A percentile compares a stretch with the other conserved stretches of the same genome.
Evolutionary conservation across 352 stramenopile species (phyloP).

Genomic region (Phytophthora parvispora): DNA sequence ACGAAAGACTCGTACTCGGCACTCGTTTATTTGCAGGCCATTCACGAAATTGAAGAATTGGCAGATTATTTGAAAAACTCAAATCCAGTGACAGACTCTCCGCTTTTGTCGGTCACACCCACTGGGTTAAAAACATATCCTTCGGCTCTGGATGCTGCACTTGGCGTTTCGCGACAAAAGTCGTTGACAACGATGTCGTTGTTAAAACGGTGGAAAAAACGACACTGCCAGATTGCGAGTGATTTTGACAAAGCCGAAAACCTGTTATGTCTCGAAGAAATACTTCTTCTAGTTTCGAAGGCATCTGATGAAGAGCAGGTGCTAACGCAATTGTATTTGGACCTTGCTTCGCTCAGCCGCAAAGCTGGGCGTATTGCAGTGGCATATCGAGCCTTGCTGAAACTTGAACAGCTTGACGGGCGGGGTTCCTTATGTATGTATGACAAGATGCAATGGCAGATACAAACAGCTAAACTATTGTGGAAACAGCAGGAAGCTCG

Average conservation of each 20-base stretch:
- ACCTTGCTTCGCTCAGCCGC: slow-evolving; percentile 62
- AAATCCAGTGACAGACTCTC: neutral
- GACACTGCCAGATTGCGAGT: slow-evolving; percentile 49
- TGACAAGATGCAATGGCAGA: slow-evolving; percentile 68
- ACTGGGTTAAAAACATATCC: slow-evolving; percentile 22
- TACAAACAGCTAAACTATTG: slow-evolving; percentile 83
- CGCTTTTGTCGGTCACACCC: neutral
- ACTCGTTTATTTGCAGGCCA: slow-evolving; percentile 64
- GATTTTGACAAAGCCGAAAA: slow-evolving; percentile 70
- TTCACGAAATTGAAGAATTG: slow-evolving; percentile 73
- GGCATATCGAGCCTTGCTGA: slow-evolving; percentile 68
- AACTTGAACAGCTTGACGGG: slow-evolving; percentile 68
- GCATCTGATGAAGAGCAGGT: slow-evolving; percentile 28
- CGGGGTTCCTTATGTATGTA: slow-evolving; percentile 39
- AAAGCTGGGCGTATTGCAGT: slow-evolving; percentile 76
- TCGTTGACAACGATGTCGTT: slow-evolving; percentile 28
- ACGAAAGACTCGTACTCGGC: slow-evolving; percentile 69
- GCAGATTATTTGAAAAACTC: slow-evolving; percentile 21
- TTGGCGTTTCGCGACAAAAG: neutral
- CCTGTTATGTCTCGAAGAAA: slow-evolving; percentile 72
- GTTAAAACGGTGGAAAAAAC: slow-evolving; percentile 55
- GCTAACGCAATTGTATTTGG: slow-evolving; percentile 66
- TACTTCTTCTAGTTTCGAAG: slow-evolving; percentile 57
- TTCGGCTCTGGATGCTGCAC: slow-evolving; percentile 2
- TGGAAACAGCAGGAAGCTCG: slow-evolving; percentile 80